A percentile compares a stretch with the other conserved stretches of the same genome.
Evolutionary conservation across 1,284 basidiomycete genomes (phyloP).

Genomic region (Cystobasidium slooffiae): DNA sequence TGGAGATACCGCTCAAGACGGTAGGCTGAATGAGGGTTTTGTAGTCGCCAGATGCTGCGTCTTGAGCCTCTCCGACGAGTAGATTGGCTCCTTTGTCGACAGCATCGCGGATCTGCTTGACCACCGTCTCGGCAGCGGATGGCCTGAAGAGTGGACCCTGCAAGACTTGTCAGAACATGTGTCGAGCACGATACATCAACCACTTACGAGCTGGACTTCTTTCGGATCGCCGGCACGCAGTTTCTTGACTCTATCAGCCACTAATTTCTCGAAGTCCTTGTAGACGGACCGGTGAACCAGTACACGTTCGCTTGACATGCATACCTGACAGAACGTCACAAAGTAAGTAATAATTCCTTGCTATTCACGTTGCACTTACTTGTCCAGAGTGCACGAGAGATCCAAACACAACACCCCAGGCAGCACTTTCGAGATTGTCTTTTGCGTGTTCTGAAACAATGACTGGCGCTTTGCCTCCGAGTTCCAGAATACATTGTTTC

Average conservation of each 20-base stretch:
- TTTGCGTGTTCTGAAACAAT: slow-evolving; percentile 62
- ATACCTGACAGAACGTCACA: slow-evolving; percentile 61
- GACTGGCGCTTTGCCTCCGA: slow-evolving; percentile 60
- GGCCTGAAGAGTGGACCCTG: slow-evolving; percentile 61
- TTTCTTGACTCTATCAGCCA: slow-evolving; percentile 48
- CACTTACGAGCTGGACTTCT: slow-evolving; percentile 44
- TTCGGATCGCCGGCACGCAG: slow-evolving; percentile 34
- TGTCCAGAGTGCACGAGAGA: slow-evolving; percentile 65
- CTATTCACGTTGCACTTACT: slow-evolving; percentile 1
- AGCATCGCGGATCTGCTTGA: slow-evolving; percentile 63
- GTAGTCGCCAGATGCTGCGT: slow-evolving; percentile 32
- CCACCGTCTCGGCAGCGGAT: slow-evolving; percentile 62
- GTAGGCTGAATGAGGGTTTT: slow-evolving; percentile 63
- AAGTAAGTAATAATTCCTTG: neutral
- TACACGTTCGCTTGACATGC: slow-evolving; percentile 72
- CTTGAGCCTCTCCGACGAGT: slow-evolving; percentile 53
- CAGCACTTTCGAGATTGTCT: slow-evolving; percentile 66
- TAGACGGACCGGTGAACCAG: slow-evolving; percentile 63
- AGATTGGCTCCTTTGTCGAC: slow-evolving; percentile 62
- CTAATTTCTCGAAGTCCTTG: slow-evolving; percentile 57
- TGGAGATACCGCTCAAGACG: slow-evolving; percentile 62
- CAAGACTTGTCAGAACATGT: slow-evolving; percentile 44
- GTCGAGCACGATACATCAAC: neutral
- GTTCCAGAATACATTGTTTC: slow-evolving; percentile 58
- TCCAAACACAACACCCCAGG: slow-evolving; percentile 63